These are phyloP conservation scores for Cephaloascus albidus DNA, from an alignment of 805 yeast genomes.

Conservation along the genomic window DNA sequence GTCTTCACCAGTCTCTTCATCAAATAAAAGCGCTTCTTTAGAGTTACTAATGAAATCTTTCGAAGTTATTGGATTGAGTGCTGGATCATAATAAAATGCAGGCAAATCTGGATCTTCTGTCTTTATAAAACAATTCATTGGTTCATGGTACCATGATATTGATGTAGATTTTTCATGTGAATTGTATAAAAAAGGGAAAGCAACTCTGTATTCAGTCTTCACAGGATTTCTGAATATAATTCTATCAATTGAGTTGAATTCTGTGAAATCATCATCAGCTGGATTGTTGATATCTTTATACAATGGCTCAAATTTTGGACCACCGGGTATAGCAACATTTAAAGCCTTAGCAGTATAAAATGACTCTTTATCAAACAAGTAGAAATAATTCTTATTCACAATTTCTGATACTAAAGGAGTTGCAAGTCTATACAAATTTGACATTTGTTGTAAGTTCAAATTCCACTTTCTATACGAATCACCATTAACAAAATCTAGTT, in stretches of 20 bases:
- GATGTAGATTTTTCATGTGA: constrained; percentile 61
- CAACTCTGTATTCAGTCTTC: constrained; percentile 77
- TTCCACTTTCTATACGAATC: constrained; percentile 71
- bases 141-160: constrained; percentile 55
- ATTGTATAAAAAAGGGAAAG: constrained; percentile 80
- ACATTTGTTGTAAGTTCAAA: constrained; percentile 50
- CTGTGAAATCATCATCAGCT: constrained; percentile 72
- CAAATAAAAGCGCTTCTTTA: constrained; percentile 7
- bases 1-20: constrained; percentile 20
- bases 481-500: constrained; percentile 51
- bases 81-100: constrained; percentile 46
- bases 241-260: constrained; percentile 83
- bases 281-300: constrained; percentile 53
- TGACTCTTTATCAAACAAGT: constrained; percentile 69
- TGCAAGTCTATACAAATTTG: constrained; percentile 56
- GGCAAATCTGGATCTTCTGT: constrained; percentile 40
- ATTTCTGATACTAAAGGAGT: constrained; percentile 61
- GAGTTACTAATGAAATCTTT: constrained; percentile 8
- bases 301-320: constrained; percentile 90
- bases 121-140: constrained; percentile 41
- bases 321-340: constrained; percentile 84
- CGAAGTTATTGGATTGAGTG: constrained; percentile 45
- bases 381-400: constrained; percentile 48
- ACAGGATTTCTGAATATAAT: constrained; percentile 72
- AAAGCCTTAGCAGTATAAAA: constrained; percentile 88